Evolutionary conservation across 164 flowering plant species (phyloP), one percentile per base, ranked within the genome.

Genomic region (Echeveria elegans): DNA sequence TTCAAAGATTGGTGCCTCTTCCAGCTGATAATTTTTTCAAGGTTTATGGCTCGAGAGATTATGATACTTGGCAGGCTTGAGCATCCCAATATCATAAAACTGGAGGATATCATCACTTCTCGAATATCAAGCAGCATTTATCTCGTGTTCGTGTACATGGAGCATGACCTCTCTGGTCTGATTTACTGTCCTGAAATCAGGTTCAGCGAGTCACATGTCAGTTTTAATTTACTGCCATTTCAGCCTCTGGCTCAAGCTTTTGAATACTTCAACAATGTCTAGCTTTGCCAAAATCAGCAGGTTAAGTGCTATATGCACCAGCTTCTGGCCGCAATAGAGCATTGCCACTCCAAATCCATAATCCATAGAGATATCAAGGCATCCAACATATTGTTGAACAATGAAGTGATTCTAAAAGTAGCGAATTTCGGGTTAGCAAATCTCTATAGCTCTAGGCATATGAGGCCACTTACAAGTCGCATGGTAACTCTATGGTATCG

Each of bases 61-160:
- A 63, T 68, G 72, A 89, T 94, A 68, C 88, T 93, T 6, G 92
- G 97, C 64, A 76, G 82, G 67, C 86, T 93, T 64, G 88, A 93
- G 71, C 97, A 93, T 76, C 97, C 94, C 38, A 93, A 93, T 68
- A 75, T 93, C 37, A 79, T 90, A 77, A 90, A 84, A 69, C 73
- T 93, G 75, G 89, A 90, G 72, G 98, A 97, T 1, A 70, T 94
- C 53, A 85, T 89, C 56, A 86, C 96, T 26, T 91, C 97, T 40
- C 75, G 78, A 53, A 68, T 82, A 63, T 94, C 98, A 6, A 79
- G 81, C 67, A 86, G 85, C 74, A 82, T 94, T 56, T 94, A 94
- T 78, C 89, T 94, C 31, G 97, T 94, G 5, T 91, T 94, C 71
- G 98, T 91, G 47, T 91, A 89, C 75, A 94, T 94, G 98, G 97